phyloP scores from a whole-genome alignment of 148 eudicot species.

The Salicornia ramosissima region DNA sequence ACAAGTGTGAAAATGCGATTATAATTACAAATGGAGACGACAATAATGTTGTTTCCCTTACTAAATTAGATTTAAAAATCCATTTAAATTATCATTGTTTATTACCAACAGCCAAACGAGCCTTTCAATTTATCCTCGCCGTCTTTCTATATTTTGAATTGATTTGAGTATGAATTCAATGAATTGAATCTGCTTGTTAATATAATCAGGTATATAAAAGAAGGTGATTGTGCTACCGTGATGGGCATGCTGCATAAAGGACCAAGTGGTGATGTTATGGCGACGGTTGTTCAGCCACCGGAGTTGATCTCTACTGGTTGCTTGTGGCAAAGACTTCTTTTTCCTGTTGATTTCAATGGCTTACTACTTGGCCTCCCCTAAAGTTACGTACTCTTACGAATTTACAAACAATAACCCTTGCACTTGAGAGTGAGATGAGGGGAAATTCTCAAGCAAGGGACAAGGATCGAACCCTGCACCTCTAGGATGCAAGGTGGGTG shows the following conservation, averaged over 20 bases:
- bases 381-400: constrained; percentile 2
- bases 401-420: too few relatives aligned
- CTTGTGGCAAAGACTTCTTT: constrained; percentile 38
- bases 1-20: too few relatives aligned
- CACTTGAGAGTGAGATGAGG: too few relatives aligned
- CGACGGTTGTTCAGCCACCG: constrained; percentile 40
- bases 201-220: constrained; percentile 36
- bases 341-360: constrained; percentile 47
- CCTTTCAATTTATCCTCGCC: too few relatives aligned
- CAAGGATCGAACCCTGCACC: too few relatives aligned
- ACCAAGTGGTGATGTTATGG: constrained; percentile 25
- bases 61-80: too few relatives aligned
- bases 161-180: background rate
- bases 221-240: constrained; percentile 41
- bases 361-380: constrained; percentile 28
- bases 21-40: too few relatives aligned
- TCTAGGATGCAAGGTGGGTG: too few relatives aligned
- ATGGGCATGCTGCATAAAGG: constrained; percentile 36
- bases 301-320: constrained; percentile 49
- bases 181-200: background rate
- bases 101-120: too few relatives aligned
- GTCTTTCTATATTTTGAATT: background rate
- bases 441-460: too few relatives aligned
- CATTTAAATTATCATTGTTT: too few relatives aligned
- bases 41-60: too few relatives aligned